Base-by-base conservation (phyloP, 257 asterid species). In the Echites panduratus region DNA sequence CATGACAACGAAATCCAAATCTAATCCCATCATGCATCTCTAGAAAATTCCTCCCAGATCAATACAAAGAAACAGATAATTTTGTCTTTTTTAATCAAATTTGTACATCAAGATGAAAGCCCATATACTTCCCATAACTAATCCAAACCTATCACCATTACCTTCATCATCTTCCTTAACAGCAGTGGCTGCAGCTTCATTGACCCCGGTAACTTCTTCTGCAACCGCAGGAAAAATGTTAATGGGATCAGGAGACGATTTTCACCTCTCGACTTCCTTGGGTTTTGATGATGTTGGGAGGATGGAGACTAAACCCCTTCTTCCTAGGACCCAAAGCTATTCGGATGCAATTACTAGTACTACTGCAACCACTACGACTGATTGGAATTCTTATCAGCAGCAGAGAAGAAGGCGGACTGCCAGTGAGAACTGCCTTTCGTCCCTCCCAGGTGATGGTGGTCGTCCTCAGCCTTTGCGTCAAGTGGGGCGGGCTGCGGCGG, bases 401-500 rank as follows among this genome's bases (percentile, higher is more conserved):
- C 86, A 86, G 76, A 80, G 91, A 70, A 81, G 97, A 74, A 84
- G 97, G 70, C 87, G 98, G 71, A 76, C 61, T 48, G 84, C 83
- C 9, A 89, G 97, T 75, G 97, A 84, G 7, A 73, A 70, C 44
- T 78, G 86, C 57, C 90, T 93, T 29, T 63, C 77, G 20, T 66
- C 77, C 43, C 76, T 79, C 66, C 73, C 85, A 48, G 79, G 38
- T 71, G 80, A 74, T 26, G 48, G 68, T 24, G 54, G 72, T 20
- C 66, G 73, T 54, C 77, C 81, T 22, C 80, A 68, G 16, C 78
- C 91, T 62, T 72, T 82, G 52, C 50, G 83, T 32, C 68, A 80
- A 29, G 69, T 82, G 70, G 89, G 87, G 24, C 76, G 76, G 73
- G 87, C 89, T 66, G 90, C 87, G 47, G 78, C 89, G 38, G 96